phyloP scores from a whole-genome alignment of 2,329 filamentous ascomycete species.

The Hymenoscyphus occultus region DNA sequence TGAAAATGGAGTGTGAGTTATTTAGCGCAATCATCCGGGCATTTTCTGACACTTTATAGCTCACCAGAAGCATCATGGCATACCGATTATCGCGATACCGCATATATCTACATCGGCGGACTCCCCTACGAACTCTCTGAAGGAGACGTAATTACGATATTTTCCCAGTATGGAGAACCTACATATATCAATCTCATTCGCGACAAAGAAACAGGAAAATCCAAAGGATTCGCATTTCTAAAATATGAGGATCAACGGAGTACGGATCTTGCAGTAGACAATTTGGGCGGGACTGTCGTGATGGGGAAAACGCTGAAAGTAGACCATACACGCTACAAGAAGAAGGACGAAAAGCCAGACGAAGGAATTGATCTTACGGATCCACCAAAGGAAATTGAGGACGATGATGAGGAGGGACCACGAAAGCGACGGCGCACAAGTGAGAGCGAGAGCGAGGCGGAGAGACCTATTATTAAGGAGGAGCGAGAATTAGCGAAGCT shows the following conservation, averaged over 20 bases:
- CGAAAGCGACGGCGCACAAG: conserved; percentile 36
- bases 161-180: conserved; percentile 95
- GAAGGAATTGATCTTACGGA: conserved; percentile 54
- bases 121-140: conserved; percentile 90
- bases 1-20: conserved; percentile 73
- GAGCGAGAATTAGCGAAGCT: conserved; percentile 76
- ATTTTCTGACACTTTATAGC: conserved; percentile 43
- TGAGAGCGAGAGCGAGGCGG: conserved; percentile 42
- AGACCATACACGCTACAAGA: conserved; percentile 90
- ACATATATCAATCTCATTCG: conserved; percentile 88
- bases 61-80: conserved; percentile 91
- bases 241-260: conserved; percentile 98
- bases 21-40: neutral
- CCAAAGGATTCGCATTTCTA: conserved; percentile 89
- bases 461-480: conserved; percentile 69
- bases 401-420: conserved; percentile 44
- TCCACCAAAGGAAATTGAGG: conserved; percentile 33
- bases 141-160: conserved; percentile 93
- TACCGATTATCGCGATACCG: conserved; percentile 94
- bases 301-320: conserved; percentile 78
- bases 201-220: conserved; percentile 95
- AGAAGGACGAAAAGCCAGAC: conserved; percentile 71
- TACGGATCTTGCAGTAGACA: conserved; percentile 94
- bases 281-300: conserved; percentile 82
- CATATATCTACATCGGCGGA: conserved; percentile 94